Conservation (phyloP, 2,329 filamentous ascomycete genomes). For the Teratosphaeria epicoccoides region DNA sequence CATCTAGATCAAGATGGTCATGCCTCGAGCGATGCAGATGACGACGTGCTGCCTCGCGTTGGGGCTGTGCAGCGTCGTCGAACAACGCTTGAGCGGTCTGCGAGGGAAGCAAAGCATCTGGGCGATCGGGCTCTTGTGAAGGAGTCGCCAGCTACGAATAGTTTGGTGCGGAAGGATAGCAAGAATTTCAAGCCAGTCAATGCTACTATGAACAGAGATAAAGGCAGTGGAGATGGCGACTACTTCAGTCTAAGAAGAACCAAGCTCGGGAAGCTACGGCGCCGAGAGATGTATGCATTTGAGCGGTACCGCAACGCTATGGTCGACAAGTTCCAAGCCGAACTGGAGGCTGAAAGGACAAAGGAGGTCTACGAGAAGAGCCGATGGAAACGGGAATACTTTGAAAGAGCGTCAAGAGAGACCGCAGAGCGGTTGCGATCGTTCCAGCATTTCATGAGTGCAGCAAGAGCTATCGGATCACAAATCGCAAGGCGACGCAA, state of each 20-base stretch:
- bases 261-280: constrained; percentile 22
- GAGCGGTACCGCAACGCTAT: constrained; percentile 22
- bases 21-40: constrained; percentile 25
- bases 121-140: neutral
- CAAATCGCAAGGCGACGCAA: constrained; percentile 12
- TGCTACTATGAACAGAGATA: neutral
- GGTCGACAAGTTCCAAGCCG: constrained; percentile 23
- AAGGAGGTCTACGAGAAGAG: constrained; percentile 20
- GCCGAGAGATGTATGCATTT: constrained; percentile 22
- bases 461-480: constrained; percentile 17
- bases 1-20: constrained; percentile 16
- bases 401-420: constrained; percentile 21
- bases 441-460: constrained; percentile 21
- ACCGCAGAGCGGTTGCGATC: constrained; percentile 21
- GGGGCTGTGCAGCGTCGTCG: constrained; percentile 12
- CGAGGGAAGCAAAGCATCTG: neutral
- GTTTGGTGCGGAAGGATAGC: neutral
- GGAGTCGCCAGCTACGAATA: neutral
- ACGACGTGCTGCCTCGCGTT: constrained; percentile 21
- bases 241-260: constrained; percentile 20
- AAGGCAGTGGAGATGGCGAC: constrained; percentile 8
- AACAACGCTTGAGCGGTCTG: constrained; percentile 11
- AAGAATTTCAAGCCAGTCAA: neutral
- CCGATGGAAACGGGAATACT: constrained; percentile 24
- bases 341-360: constrained; percentile 18